Percentiles rank a stretch among this genome's conserved stretches.
phyloP scores from a whole-genome alignment of 805 yeast species.

The Candida coquimbonensis region DNA sequence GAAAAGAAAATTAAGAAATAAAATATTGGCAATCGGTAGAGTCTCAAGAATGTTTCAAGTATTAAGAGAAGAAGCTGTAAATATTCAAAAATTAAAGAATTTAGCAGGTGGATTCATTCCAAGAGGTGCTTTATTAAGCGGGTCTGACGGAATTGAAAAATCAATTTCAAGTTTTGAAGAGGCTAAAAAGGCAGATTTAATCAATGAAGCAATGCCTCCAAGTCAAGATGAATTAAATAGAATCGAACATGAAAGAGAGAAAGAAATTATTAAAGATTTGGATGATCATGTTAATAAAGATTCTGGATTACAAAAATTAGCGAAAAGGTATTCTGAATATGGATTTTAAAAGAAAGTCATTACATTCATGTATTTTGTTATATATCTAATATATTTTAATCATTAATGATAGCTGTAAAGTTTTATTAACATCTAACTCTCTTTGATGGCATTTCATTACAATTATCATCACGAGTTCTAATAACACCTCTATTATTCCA shows the following conservation, averaged over 20 bases:
- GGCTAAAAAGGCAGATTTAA: slow-evolving; percentile 71
- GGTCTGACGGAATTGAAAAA: slow-evolving; percentile 68
- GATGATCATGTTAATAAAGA: slow-evolving; percentile 23
- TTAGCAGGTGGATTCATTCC: slow-evolving; percentile 76
- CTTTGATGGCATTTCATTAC: slow-evolving; percentile 2
- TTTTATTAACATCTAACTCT: slow-evolving; percentile 7
- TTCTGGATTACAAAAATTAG: slow-evolving; percentile 19
- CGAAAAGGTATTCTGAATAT: slow-evolving; percentile 18
- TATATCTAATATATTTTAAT: too few species aligned
- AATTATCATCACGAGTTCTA: slow-evolving; percentile 15
- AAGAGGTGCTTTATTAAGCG: slow-evolving; percentile 77
- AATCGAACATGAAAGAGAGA: slow-evolving; percentile 39
- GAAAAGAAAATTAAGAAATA: slow-evolving; percentile 64
- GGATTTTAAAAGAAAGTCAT: background rate
- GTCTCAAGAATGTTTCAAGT: slow-evolving; percentile 89
- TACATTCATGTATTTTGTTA: background rate
- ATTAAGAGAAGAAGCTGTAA: slow-evolving; percentile 81
- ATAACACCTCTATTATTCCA: slow-evolving; percentile 11
- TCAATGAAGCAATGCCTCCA: slow-evolving; percentile 89
- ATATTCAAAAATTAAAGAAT: slow-evolving; percentile 70
- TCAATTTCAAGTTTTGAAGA: slow-evolving; percentile 72
- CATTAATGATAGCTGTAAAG: too few species aligned
- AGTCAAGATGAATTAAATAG: slow-evolving; percentile 46
- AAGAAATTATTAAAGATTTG: slow-evolving; percentile 31
- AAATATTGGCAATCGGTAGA: slow-evolving; percentile 93